These are phyloP conservation scores for Syzygium oleosum DNA, from an alignment of 345 rosid species.

Conservation along the genomic window DNA sequence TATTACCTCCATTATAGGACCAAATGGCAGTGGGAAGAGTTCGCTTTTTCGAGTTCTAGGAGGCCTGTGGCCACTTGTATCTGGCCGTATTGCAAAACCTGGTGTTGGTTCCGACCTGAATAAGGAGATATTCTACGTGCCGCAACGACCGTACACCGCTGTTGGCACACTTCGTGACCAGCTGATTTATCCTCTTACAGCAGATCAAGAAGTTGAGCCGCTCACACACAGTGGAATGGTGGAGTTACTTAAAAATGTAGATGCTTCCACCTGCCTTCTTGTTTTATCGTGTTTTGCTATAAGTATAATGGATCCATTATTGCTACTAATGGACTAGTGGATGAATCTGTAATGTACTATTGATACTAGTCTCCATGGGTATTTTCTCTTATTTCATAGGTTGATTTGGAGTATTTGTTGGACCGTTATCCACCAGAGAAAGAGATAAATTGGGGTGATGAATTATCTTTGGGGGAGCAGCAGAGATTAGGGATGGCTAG, in stretches of 20 bases:
- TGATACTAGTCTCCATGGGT: not conserved
- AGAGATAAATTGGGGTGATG: slow-evolving; percentile 98
- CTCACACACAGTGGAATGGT: slow-evolving; percentile 74
- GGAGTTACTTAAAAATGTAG: slow-evolving; percentile 87
- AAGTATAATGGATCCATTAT: not conserved
- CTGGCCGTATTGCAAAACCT: slow-evolving; percentile 94
- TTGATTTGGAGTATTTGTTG: slow-evolving; percentile 86
- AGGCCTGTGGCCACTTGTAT: slow-evolving; percentile 95
- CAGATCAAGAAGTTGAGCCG: slow-evolving; percentile 55
- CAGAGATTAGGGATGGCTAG: slow-evolving; percentile 99
- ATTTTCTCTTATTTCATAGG: slow-evolving; percentile 33
- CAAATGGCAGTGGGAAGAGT: slow-evolving; percentile 99
- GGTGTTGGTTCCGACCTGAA: slow-evolving; percentile 99
- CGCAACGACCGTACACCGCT: slow-evolving; percentile 98
- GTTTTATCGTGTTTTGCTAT: not conserved
- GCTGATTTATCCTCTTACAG: slow-evolving; percentile 92
- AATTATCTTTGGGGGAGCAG: slow-evolving; percentile 95
- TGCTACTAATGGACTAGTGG: not conserved
- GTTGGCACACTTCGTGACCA: slow-evolving; percentile 97
- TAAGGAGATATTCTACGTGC: slow-evolving; percentile 96
- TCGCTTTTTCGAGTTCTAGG: slow-evolving; percentile 98
- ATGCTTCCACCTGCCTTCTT: slow-evolving; percentile 8
- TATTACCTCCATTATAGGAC: slow-evolving; percentile 44
- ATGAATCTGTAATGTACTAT: not conserved
- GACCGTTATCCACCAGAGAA: slow-evolving; percentile 84